Evolutionary conservation across 345 rosid genomes (phyloP), one percentile per base, ranked within the genome.

Genomic region (Eucalyptus cloeziana): DNA sequence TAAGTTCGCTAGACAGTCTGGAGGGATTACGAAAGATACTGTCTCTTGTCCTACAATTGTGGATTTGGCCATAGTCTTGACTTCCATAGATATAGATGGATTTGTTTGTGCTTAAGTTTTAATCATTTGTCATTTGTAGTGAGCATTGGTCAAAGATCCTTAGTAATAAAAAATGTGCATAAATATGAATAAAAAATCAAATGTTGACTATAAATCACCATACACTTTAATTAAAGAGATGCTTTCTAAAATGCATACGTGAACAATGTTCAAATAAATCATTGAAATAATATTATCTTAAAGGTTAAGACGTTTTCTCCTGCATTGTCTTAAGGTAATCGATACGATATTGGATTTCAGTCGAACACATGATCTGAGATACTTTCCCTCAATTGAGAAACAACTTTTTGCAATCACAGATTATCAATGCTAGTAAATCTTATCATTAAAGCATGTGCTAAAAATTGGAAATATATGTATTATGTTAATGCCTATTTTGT

Each of bases 1-100:
- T 1, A 76, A 76, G 3, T 10, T 1, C 5, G 14, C 43, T 21
- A 37, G 30, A 76, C 3, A 76, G 3, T 76, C 15, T 0, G 1
- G 1, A 1, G 27, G 27, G 13, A 37, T 27, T 71, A 19, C 0
- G 2, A 76, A 76, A 21, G 47, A 76, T 40, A 76, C 7, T 10
- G 30, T 76, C 27, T 76, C 47, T 76, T 76, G 47, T 30, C 27
- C 83, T 10, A 76, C 8, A 37, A 40, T 2, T 21, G 8, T 76
- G 14, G 45, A 37, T 76, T 76, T 76, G 45, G 80, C 44, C 44
- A 2, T 69, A 19, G 13, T 17, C 43, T 69, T 69, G 80, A 69
- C 80, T 69, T 33, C 44, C 43, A 17, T 9, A 21, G 80, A 69
- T 17, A 40, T 21, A 3, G 13, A 33, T 33, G 25, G 80, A 69